phyloP scores from a whole-genome alignment of 2,329 filamentous ascomycete genomes.

The Onygenales sp. region DNA sequence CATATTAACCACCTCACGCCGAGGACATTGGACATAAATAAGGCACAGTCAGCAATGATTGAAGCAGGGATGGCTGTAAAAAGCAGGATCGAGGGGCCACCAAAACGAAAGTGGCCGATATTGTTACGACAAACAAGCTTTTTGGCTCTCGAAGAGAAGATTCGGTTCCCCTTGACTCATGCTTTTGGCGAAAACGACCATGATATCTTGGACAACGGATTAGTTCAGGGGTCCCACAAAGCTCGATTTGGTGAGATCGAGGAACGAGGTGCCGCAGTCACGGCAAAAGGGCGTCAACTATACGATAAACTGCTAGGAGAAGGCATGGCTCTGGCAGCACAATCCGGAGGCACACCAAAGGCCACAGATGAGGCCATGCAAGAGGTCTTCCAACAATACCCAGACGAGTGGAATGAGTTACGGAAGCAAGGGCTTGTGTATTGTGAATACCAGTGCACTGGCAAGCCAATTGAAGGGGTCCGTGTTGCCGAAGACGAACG shows the following conservation, averaged over 20 bases:
- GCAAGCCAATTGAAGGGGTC: constrained; percentile 1
- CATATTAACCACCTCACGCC: constrained; percentile 49
- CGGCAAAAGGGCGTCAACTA: constrained; percentile 33
- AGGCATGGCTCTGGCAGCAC: constrained; percentile 12
- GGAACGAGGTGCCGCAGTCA: constrained; percentile 43
- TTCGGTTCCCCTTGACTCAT: constrained; percentile 28
- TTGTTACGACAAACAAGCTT: constrained; percentile 48
- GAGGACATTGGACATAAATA: constrained; percentile 40
- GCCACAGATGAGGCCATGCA: constrained; percentile 14
- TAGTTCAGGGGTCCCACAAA: constrained; percentile 33
- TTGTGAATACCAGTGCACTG: constrained; percentile 25
- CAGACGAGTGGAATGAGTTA: constrained; percentile 34
- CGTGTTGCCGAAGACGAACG: too few species aligned
- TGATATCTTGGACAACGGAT: neutral
- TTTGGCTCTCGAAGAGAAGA: constrained; percentile 40
- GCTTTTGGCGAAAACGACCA: neutral
- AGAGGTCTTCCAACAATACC: constrained; percentile 28
- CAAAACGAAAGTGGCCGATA: constrained; percentile 34
- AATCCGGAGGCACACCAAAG: constrained; percentile 9
- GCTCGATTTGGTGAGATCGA: constrained; percentile 47
- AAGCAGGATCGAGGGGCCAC: constrained; percentile 44
- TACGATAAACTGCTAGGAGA: constrained; percentile 37
- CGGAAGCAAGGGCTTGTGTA: constrained; percentile 30
- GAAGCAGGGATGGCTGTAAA: constrained; percentile 36
- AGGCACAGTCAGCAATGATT: constrained; percentile 37